Evolutionary conservation across 2,329 filamentous ascomycete genomes (phyloP).

Genomic region (Diplodia sapinea): DNA sequence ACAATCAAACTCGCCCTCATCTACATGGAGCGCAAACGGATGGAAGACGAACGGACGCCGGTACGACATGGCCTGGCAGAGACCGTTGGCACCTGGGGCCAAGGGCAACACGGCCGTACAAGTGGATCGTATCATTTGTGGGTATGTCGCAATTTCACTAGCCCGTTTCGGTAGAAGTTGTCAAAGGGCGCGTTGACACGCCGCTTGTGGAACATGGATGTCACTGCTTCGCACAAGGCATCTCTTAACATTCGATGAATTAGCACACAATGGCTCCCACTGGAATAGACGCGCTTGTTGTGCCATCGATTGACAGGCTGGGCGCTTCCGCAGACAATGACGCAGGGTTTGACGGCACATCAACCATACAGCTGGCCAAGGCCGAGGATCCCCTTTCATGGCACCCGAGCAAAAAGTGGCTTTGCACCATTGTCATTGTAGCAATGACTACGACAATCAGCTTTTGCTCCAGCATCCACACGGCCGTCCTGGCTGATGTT

Average conservation of each 20-base stretch:
- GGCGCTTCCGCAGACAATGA: not conserved
- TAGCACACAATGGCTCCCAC: not conserved
- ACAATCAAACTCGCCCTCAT: too few relatives aligned
- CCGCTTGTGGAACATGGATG: not conserved
- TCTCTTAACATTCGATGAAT: too few relatives aligned
- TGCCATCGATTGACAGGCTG: not conserved
- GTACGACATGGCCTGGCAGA: too few relatives aligned
- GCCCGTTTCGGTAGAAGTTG: not conserved
- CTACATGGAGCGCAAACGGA: too few relatives aligned
- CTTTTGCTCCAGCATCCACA: slow-evolving; percentile 52
- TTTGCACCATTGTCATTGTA: slow-evolving; percentile 31
- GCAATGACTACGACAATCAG: slow-evolving; percentile 33
- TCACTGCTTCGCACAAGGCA: not conserved
- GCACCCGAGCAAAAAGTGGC: slow-evolving; percentile 32
- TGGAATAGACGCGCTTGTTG: not conserved
- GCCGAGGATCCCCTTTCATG: slow-evolving; percentile 21
- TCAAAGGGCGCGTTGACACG: slow-evolving; percentile 3
- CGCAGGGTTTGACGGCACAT: not conserved
- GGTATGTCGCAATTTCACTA: not conserved
- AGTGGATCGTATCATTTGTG: too few relatives aligned
- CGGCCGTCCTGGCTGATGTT: slow-evolving; percentile 52
- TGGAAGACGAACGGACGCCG: too few relatives aligned
- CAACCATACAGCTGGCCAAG: not conserved
- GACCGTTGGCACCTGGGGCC: too few relatives aligned
- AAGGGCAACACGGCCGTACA: too few relatives aligned